Conservation (phyloP, 192 early-diverging fungal genomes). For the Chytriomyces confervae region DNA sequence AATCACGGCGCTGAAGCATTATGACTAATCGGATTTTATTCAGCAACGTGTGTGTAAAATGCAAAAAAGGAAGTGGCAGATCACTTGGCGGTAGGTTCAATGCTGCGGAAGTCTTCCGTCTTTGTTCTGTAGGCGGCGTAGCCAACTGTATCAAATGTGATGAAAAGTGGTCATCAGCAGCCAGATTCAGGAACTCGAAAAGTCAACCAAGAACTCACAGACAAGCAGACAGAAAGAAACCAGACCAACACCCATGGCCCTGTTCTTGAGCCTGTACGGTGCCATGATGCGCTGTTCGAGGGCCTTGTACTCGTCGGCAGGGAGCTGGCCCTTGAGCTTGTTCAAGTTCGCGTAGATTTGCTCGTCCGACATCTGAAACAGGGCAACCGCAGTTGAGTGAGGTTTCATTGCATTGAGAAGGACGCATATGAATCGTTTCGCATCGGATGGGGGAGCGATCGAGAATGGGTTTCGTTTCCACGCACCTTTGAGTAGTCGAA, state of each 20-base stretch:
- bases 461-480: neutral
- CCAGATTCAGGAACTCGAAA: neutral
- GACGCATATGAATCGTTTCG: neutral
- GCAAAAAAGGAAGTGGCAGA: too few relatives aligned
- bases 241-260: constrained; percentile 4
- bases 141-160: neutral
- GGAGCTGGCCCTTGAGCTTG: constrained; percentile 15
- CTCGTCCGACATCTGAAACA: constrained; percentile 19
- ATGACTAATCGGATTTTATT: too few relatives aligned
- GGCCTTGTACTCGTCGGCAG: constrained; percentile 5
- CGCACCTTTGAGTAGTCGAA: constrained; percentile 17
- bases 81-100: constrained; percentile 10
- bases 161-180: neutral
- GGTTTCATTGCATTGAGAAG: neutral
- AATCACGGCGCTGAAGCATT: too few relatives aligned
- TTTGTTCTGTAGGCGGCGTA: constrained; percentile 28
- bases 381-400: neutral
- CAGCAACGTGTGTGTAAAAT: too few relatives aligned
- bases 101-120: constrained; percentile 19
- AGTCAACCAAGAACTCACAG: constrained; percentile 3
- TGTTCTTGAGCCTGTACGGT: constrained; percentile 28
- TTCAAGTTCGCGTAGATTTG: constrained; percentile 17
- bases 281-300: constrained; percentile 21
- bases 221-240: neutral
- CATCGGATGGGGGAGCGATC: neutral